Conservation (phyloP, 2,329 filamentous ascomycete genomes). For the Thelonectria discophora region DNA sequence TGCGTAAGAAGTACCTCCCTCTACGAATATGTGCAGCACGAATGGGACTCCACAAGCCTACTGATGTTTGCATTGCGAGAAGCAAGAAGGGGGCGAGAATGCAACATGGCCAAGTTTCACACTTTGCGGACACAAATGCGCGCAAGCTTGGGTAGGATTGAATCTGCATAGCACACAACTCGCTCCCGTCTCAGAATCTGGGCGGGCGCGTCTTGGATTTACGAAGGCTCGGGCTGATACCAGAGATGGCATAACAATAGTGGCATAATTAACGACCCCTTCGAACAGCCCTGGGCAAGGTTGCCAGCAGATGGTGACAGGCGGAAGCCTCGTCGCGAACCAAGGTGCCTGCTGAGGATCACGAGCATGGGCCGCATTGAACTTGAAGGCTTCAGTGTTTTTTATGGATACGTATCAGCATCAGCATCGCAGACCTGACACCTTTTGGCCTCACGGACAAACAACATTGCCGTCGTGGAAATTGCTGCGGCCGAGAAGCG, state of each 20-base stretch:
- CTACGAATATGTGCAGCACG: no score
- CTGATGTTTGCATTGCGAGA: constrained; percentile 7
- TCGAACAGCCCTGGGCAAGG: constrained; percentile 8
- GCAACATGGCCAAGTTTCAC: constrained; percentile 24
- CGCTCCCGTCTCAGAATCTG: constrained; percentile 15
- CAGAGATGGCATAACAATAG: constrained; percentile 16
- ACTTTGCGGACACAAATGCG: constrained; percentile 16
- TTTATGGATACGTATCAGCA: not conserved
- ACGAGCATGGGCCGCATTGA: not conserved
- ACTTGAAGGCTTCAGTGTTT: not conserved
- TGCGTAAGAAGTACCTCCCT: no score
- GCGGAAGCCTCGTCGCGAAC: constrained; percentile 4
- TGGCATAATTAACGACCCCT: constrained; percentile 14
- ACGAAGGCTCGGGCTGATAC: not conserved
- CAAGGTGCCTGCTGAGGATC: not conserved
- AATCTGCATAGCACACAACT: constrained; percentile 11
- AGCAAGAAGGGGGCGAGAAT: constrained; percentile 14
- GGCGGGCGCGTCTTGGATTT: constrained; percentile 7
- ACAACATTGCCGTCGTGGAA: constrained; percentile 18
- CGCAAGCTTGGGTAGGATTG: constrained; percentile 12
- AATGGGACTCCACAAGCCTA: not conserved
- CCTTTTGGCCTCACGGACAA: constrained; percentile 6
- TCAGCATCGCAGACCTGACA: constrained; percentile 10
- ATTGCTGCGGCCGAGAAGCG: constrained; percentile 30
- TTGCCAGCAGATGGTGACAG: not conserved